phyloP scores from a whole-genome alignment of 176 grass and related monocot species.

The barley (Hordeum vulgare) region DNA sequence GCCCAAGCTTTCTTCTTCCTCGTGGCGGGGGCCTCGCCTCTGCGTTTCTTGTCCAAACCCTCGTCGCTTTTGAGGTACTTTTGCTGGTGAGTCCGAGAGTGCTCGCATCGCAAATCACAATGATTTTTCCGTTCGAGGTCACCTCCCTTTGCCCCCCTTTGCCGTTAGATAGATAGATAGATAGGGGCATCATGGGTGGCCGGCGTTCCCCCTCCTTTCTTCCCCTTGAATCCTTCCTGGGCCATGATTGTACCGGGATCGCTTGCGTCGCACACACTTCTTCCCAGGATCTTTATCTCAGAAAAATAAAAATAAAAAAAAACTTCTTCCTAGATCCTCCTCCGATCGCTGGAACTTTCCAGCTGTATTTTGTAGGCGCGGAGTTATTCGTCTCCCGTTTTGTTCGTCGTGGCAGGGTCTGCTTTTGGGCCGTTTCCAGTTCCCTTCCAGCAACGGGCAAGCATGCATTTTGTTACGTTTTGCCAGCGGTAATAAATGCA shows the following conservation, averaged over 20 bases:
- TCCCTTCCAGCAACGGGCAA: no score
- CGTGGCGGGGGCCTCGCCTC: background rate
- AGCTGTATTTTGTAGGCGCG: background rate
- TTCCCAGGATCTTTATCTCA: no score
- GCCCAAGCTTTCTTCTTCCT: background rate
- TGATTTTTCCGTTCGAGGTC: background rate
- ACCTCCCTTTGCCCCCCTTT: background rate
- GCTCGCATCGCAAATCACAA: background rate
- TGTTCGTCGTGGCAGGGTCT: no score
- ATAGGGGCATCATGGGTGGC: background rate
- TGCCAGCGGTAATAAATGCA: no score
- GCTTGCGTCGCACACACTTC: constrained; percentile 24
- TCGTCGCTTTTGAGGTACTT: background rate
- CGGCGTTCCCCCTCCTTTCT: background rate
- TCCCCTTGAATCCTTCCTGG: background rate
- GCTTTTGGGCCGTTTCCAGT: no score
- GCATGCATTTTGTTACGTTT: no score
- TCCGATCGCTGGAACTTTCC: no score
- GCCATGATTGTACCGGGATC: constrained; percentile 22
- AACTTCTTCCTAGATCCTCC: no score
- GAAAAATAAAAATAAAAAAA: no score
- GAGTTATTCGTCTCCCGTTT: no score
- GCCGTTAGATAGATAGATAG: background rate
- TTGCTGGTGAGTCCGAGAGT: no score
- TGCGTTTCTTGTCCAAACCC: background rate